Conservation (phyloP, 2,329 filamentous ascomycete species). For the Neonectria neomacrospora region DNA sequence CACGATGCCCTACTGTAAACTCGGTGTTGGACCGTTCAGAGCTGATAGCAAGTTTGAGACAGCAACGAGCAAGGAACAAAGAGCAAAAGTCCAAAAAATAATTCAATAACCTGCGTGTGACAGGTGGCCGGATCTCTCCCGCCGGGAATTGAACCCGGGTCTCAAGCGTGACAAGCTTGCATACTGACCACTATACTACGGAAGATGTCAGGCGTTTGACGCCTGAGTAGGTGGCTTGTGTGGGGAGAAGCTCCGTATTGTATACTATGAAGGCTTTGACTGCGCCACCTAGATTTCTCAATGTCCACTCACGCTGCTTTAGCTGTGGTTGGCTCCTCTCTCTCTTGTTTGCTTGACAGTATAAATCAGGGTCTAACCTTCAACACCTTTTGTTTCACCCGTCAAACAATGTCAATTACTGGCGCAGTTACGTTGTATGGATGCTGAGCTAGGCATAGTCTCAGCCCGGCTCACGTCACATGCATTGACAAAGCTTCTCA, state of each 20-base stretch:
- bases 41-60: not conserved
- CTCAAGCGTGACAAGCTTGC: constrained; percentile 27
- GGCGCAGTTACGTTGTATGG: not conserved
- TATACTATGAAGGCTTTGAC: not conserved
- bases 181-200: constrained; percentile 30
- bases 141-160: constrained; percentile 29
- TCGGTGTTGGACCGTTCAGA: not conserved
- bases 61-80: not conserved
- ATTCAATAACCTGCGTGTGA: constrained; percentile 8
- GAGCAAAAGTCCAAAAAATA: constrained; percentile 1
- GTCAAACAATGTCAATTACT: no score
- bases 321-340: no score
- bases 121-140: constrained; percentile 26
- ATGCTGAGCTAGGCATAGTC: not conserved
- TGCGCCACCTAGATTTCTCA: not conserved
- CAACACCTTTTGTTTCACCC: not conserved
- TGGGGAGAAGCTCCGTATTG: not conserved
- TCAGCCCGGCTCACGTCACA: not conserved
- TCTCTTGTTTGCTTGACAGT: not conserved
- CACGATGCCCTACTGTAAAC: not conserved
- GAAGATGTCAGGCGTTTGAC: constrained; percentile 24
- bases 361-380: not conserved
- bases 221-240: constrained; percentile 23
- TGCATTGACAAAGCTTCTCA: not conserved
- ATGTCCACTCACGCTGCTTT: not conserved